These are phyloP conservation scores for Aureobasidium uvarum DNA, from an alignment of 2,329 filamentous ascomycete genomes.

Conservation along the genomic window DNA sequence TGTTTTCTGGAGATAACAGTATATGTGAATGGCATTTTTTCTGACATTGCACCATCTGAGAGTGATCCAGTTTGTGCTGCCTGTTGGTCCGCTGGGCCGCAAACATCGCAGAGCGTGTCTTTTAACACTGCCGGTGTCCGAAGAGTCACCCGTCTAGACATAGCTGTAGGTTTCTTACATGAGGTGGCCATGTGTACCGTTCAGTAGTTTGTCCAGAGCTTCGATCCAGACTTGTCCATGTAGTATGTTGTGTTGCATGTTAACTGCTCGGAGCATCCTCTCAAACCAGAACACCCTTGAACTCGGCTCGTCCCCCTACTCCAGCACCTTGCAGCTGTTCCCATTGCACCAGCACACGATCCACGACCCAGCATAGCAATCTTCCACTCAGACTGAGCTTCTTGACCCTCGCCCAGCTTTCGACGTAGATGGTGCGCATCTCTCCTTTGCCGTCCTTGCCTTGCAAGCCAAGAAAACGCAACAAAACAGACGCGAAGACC, in stretches of 20 bases:
- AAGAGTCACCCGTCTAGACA: no score
- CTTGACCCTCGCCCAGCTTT: constrained; percentile 86
- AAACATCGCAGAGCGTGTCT: not conserved
- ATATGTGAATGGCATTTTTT: constrained; percentile 14
- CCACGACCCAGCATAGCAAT: constrained; percentile 68
- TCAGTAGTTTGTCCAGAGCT: not conserved
- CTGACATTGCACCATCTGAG: not conserved
- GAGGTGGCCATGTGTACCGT: not conserved
- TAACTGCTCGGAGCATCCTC: not conserved
- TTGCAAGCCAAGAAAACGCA: constrained; percentile 53
- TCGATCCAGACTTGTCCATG: not conserved
- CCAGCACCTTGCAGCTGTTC: constrained; percentile 56
- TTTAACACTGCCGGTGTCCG: no score
- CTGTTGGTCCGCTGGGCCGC: not conserved
- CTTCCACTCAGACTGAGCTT: constrained; percentile 81
- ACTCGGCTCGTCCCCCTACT: constrained; percentile 45
- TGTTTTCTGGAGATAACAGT: not conserved
- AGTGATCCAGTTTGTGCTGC: not conserved
- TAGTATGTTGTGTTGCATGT: not conserved
- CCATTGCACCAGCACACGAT: constrained; percentile 83
- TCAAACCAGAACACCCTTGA: constrained; percentile 39
- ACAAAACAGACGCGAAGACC: constrained; percentile 55
- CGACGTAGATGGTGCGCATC: constrained; percentile 79
- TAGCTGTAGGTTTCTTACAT: not conserved
- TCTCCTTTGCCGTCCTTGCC: constrained; percentile 46